A percentile compares a stretch with the other conserved stretches of the same genome.
These are phyloP conservation scores for Sordaria brevicollis DNA, from an alignment of 495 filamentous ascomycete species.

Conservation along the genomic window DNA sequence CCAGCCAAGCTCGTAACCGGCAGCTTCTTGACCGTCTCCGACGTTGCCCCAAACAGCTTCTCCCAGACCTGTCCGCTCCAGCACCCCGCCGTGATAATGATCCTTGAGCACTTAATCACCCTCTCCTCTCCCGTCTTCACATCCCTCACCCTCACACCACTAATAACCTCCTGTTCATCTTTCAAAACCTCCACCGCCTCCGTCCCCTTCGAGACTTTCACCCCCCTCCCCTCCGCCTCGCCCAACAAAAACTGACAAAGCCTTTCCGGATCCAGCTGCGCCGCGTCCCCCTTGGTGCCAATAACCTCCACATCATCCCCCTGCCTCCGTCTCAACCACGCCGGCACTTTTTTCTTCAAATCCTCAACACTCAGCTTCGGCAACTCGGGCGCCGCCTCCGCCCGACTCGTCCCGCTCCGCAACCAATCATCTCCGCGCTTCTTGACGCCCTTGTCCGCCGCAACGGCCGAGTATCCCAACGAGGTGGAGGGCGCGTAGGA, in stretches of 20 bases:
- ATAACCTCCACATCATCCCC: slow-evolving; percentile 51
- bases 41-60: slow-evolving; percentile 50
- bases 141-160: slow-evolving; percentile 34
- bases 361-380: background rate
- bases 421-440: slow-evolving; percentile 52
- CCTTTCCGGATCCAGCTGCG: slow-evolving; percentile 53
- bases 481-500: slow-evolving; percentile 56
- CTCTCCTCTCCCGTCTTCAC: slow-evolving; percentile 37
- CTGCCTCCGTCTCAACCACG: slow-evolving; percentile 48
- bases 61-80: slow-evolving; percentile 58
- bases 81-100: slow-evolving; percentile 58
- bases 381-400: slow-evolving; percentile 43
- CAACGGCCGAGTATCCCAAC: slow-evolving; percentile 38
- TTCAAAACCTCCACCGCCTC: slow-evolving; percentile 42
- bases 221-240: slow-evolving; percentile 46
- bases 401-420: slow-evolving; percentile 50
- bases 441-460: slow-evolving; percentile 9
- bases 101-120: slow-evolving; percentile 43
- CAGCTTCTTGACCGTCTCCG: slow-evolving; percentile 21
- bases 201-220: slow-evolving; percentile 56
- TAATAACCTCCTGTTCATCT: slow-evolving; percentile 34
- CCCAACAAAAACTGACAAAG: slow-evolving; percentile 56
- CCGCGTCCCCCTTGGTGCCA: slow-evolving; percentile 49
- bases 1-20: slow-evolving; percentile 57
- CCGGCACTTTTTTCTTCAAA: slow-evolving; percentile 22